phyloP scores from a whole-genome alignment of 495 filamentous ascomycete genomes.

The Lepidopterella palustris region DNA sequence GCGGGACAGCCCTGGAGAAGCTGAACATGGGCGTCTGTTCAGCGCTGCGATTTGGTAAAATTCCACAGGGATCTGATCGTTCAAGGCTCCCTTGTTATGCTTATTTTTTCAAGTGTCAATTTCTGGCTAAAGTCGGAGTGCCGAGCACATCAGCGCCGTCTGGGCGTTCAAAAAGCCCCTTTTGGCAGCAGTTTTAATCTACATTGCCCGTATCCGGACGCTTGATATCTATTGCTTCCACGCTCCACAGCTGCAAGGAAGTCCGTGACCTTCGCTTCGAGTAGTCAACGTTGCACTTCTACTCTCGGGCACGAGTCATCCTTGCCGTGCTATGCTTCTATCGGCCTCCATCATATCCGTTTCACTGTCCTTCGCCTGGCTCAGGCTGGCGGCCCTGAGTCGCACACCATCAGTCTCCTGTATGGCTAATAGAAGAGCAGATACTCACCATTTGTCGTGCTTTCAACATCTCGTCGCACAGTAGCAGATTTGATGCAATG shows the following conservation, averaged over 20 bases:
- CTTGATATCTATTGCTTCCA: not conserved
- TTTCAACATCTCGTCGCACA: conserved; percentile 97
- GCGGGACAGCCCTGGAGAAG: too few relatives aligned
- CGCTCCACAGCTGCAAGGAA: too few relatives aligned
- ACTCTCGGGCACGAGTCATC: too few relatives aligned
- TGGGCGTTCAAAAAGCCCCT: not conserved
- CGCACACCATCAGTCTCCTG: not conserved
- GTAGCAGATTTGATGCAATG: conserved; percentile 88
- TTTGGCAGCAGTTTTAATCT: conserved; percentile 1
- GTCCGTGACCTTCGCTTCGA: not conserved
- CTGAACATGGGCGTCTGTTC: too few relatives aligned
- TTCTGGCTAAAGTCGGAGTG: too few relatives aligned
- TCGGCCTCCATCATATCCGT: not conserved
- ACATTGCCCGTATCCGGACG: conserved; percentile 13
- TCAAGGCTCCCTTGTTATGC: too few relatives aligned
- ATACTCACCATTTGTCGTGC: conserved; percentile 78
- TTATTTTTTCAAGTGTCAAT: too few relatives aligned
- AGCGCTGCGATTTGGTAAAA: too few relatives aligned
- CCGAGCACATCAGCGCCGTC: too few relatives aligned
- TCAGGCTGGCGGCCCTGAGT: conserved; percentile 24
- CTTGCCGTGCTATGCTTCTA: not conserved
- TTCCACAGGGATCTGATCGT: too few relatives aligned
- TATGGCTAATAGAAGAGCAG: not conserved
- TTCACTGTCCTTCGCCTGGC: conserved; percentile 19
- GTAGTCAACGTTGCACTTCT: too few relatives aligned